Conservation (phyloP, 2,329 filamentous ascomycete genomes). For the Huntiella bhutanensis region DNA sequence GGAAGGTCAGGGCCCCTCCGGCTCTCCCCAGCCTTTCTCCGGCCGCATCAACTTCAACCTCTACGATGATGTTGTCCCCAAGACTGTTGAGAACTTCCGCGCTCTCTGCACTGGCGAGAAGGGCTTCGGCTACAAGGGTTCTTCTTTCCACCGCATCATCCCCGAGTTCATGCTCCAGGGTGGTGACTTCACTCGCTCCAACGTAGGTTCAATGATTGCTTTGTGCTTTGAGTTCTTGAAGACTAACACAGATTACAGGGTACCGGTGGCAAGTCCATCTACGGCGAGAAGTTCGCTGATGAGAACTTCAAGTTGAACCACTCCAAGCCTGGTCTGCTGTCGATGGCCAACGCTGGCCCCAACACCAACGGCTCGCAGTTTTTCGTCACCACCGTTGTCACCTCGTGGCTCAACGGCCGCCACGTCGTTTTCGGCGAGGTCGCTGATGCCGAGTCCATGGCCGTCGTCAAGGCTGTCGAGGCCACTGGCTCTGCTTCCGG, state of each 20-base stretch:
- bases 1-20: conserved; percentile 52
- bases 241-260: conserved; percentile 32
- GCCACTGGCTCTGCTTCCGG: conserved; percentile 37
- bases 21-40: conserved; percentile 25
- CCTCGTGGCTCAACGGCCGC: conserved; percentile 65
- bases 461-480: conserved; percentile 42
- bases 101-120: conserved; percentile 65
- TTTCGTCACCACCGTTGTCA: conserved; percentile 87
- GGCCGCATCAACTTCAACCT: conserved; percentile 82
- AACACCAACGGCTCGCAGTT: conserved; percentile 99
- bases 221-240: neutral
- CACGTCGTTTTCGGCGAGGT: conserved; percentile 78
- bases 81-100: conserved; percentile 72
- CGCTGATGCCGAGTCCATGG: conserved; percentile 27
- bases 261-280: conserved; percentile 84
- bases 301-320: conserved; percentile 78
- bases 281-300: conserved; percentile 83
- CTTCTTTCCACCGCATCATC: conserved; percentile 84
- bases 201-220: conserved; percentile 38
- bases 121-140: conserved; percentile 67
- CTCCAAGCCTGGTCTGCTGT: conserved; percentile 57
- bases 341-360: conserved; percentile 88
- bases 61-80: conserved; percentile 70
- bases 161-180: conserved; percentile 90
- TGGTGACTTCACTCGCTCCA: conserved; percentile 83